Evolutionary conservation across 495 filamentous ascomycete species (phyloP).

Genomic region (Daldinia childiae): DNA sequence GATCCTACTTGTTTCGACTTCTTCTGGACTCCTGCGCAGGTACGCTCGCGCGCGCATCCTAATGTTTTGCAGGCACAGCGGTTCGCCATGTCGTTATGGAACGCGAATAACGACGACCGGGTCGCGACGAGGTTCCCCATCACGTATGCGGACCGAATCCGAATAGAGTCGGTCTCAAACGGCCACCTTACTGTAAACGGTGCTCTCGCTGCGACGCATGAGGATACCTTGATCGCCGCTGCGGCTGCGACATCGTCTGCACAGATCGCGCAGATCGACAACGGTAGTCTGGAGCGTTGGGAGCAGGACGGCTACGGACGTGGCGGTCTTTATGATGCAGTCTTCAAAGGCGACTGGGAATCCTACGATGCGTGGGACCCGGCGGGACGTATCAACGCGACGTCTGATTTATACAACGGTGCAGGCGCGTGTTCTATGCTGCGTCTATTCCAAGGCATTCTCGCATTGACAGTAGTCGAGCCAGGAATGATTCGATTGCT

Average conservation of each 20-base stretch:
- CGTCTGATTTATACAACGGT: constrained; percentile 85
- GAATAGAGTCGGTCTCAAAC: constrained; percentile 68
- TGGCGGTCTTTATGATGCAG: constrained; percentile 74
- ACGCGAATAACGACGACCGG: constrained; percentile 72
- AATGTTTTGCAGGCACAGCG: constrained; percentile 76
- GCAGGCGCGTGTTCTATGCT: constrained; percentile 87
- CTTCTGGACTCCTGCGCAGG: constrained; percentile 88
- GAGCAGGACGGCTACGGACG: constrained; percentile 83
- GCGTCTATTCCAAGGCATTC: constrained; percentile 89
- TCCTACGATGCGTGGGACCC: constrained; percentile 87
- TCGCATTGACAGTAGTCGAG: constrained; percentile 80
- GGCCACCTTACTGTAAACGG: constrained; percentile 51
- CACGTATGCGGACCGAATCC: constrained; percentile 83
- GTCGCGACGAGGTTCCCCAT: constrained; percentile 69
- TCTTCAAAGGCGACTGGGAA: constrained; percentile 85
- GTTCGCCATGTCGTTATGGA: constrained; percentile 86
- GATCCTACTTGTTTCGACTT: constrained; percentile 88
- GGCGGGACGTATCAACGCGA: constrained; percentile 73
- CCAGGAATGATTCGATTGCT: constrained; percentile 87
- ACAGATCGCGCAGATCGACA: constrained; percentile 79
- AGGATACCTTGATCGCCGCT: constrained; percentile 57
- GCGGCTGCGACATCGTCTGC: constrained; percentile 55
- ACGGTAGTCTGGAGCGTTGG: constrained; percentile 89
- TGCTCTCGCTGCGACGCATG: constrained; percentile 37
- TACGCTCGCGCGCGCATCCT: constrained; percentile 79